A percentile compares a stretch with the other conserved stretches of the same genome.
These are phyloP conservation scores for Leccinum rimulosum DNA, from an alignment of 768 basidiomycete genomes.

Conservation along the genomic window DNA sequence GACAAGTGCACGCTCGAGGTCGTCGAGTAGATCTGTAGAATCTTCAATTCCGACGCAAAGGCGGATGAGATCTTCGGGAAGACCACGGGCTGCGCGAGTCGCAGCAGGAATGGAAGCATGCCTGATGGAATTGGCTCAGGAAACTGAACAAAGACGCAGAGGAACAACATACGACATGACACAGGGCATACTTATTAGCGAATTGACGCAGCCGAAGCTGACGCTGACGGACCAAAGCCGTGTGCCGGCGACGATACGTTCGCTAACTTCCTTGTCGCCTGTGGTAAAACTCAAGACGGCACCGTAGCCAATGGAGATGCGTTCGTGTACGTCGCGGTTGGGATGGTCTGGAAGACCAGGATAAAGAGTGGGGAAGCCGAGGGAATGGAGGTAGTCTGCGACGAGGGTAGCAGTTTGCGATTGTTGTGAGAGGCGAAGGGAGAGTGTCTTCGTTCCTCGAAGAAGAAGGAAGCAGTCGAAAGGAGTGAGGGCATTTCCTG, in stretches of 20 bases:
- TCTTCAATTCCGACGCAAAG: conserved; percentile 99
- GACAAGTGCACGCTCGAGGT: conserved; percentile 89
- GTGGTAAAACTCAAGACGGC: conserved; percentile 96
- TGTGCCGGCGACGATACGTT: conserved; percentile 89
- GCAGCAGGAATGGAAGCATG: conserved; percentile 98
- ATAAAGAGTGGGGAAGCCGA: conserved; percentile 91
- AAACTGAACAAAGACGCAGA: not conserved
- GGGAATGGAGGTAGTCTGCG: conserved; percentile 76
- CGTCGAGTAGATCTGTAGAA: conserved; percentile 86
- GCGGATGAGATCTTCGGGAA: conserved; percentile 98
- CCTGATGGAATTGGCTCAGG: conserved; percentile 30
- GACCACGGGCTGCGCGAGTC: conserved; percentile 90
- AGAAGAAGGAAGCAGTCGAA: conserved; percentile 97
- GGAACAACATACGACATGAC: conserved; percentile 88
- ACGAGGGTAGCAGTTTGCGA: conserved; percentile 80
- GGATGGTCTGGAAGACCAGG: conserved; percentile 86
- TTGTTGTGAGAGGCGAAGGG: conserved; percentile 94
- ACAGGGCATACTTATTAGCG: conserved; percentile 98
- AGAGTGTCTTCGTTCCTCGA: conserved; percentile 93
- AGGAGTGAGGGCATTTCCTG: conserved; percentile 92
- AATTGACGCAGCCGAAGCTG: conserved; percentile 97
- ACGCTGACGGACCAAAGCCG: conserved; percentile 97
- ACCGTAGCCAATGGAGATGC: conserved; percentile 88
- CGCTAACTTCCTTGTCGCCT: conserved; percentile 84
- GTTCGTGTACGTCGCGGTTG: conserved; percentile 82